These are phyloP conservation scores for Leptographium lundbergii DNA, from an alignment of 2,329 filamentous ascomycete species.

Conservation along the genomic window DNA sequence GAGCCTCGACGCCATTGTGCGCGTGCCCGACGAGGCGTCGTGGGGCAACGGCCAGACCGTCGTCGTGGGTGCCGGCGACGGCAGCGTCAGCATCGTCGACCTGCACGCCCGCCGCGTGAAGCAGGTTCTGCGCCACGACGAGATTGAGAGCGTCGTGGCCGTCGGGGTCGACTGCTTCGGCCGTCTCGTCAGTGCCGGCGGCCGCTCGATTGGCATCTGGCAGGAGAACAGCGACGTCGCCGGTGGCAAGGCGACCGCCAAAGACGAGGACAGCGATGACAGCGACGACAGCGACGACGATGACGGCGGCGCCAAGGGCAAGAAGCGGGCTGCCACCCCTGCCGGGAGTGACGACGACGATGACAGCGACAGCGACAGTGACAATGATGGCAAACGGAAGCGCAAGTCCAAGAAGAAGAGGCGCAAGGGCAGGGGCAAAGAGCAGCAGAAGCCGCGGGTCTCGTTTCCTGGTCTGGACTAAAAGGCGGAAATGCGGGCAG, in stretches of 20 bases:
- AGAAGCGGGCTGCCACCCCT: constrained; percentile 20
- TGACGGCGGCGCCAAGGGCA: constrained; percentile 13
- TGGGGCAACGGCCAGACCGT: constrained; percentile 53
- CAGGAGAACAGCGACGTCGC: constrained; percentile 46
- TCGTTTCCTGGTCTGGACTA: constrained; percentile 22
- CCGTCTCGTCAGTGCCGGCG: constrained; percentile 81
- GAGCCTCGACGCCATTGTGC: constrained; percentile 64
- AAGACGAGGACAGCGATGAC: constrained; percentile 25
- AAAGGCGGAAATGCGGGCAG: not conserved
- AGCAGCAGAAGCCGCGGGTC: constrained; percentile 9
- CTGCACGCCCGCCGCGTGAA: constrained; percentile 62
- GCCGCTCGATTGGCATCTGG: constrained; percentile 82
- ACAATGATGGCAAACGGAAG: constrained; percentile 17
- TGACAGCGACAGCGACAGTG: constrained; percentile 19
- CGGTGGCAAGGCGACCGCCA: constrained; percentile 30
- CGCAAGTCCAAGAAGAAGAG: constrained; percentile 18
- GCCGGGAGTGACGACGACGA: constrained; percentile 30
- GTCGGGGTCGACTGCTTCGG: constrained; percentile 76
- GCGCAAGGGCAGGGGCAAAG: constrained; percentile 13
- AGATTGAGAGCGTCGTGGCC: constrained; percentile 72
- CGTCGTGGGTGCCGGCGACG: constrained; percentile 71
- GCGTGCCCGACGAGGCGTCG: constrained; percentile 58
- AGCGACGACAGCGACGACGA: constrained; percentile 36
- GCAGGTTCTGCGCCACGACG: constrained; percentile 61
- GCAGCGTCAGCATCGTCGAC: constrained; percentile 63